Conservation (phyloP, 1,139 yeast genomes). For the Kodamaea suecica region DNA sequence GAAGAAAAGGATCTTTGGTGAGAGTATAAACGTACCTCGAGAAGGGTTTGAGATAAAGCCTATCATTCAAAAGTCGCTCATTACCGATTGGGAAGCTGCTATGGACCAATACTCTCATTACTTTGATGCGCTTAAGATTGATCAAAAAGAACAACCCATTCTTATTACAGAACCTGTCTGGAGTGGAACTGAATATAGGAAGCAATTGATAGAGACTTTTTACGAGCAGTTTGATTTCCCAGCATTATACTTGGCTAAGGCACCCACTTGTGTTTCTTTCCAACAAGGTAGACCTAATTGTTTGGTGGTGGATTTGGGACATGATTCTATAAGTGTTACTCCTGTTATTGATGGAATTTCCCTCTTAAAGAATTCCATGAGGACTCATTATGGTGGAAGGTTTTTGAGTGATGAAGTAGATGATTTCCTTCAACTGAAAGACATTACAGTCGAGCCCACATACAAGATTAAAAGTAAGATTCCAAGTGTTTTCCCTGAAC, state of each 20-base stretch:
- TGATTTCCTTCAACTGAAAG: conserved; percentile 26
- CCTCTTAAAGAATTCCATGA: conserved; percentile 64
- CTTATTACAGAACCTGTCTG: conserved; percentile 83
- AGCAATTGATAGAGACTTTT: conserved; percentile 69
- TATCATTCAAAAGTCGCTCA: conserved; percentile 57
- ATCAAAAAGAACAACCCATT: conserved; percentile 68
- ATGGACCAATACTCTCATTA: conserved; percentile 61
- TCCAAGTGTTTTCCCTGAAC: conserved; percentile 33
- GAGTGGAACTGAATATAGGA: conserved; percentile 70
- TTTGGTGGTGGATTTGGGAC: conserved; percentile 89
- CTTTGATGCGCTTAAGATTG: conserved; percentile 48
- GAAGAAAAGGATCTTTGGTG: conserved; percentile 46
- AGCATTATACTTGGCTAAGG: conserved; percentile 80
- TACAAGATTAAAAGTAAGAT: conserved; percentile 20
- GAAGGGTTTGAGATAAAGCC: conserved; percentile 52
- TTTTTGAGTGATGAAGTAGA: conserved; percentile 49
- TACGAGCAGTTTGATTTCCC: conserved; percentile 75
- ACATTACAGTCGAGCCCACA: conserved; percentile 17
- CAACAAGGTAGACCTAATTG: conserved; percentile 94
- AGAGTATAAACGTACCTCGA: conserved; percentile 54
- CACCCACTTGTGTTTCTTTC: conserved; percentile 88
- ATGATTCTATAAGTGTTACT: conserved; percentile 76
- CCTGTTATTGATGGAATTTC: conserved; percentile 95
- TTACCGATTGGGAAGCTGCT: conserved; percentile 75
- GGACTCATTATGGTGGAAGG: conserved; percentile 65